A percentile compares a stretch with the other conserved stretches of the same genome.
Conservation (phyloP, 2,329 filamentous ascomycete species). For the Diaporthe nobilis region DNA sequence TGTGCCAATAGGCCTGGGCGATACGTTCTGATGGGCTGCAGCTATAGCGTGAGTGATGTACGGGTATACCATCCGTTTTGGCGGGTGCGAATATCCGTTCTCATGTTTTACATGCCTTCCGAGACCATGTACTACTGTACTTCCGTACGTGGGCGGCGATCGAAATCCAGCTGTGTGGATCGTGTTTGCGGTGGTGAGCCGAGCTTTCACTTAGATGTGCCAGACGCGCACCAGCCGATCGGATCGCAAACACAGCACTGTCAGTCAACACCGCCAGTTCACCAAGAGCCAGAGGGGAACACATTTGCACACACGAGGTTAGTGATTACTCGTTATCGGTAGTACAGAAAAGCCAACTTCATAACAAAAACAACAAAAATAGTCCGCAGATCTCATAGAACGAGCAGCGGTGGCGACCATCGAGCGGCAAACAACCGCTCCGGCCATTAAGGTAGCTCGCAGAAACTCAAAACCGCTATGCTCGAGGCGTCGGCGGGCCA, state of each 20-base stretch:
- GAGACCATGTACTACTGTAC: background rate
- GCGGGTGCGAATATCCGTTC: too few relatives aligned
- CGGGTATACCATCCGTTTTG: too few relatives aligned
- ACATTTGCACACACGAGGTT: constrained; percentile 4
- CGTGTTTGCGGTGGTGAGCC: background rate
- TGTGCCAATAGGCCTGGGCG: too few relatives aligned
- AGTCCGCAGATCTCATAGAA: background rate
- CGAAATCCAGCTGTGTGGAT: background rate
- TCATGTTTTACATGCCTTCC: background rate
- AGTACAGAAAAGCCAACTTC: constrained; percentile 15
- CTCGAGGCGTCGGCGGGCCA: background rate
- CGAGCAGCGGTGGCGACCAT: background rate
- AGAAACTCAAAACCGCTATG: background rate
- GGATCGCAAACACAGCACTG: background rate
- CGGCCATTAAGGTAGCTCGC: background rate
- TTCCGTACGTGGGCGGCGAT: background rate
- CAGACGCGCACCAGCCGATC: background rate
- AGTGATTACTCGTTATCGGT: constrained; percentile 25
- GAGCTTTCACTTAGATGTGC: background rate
- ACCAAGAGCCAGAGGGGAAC: background rate
- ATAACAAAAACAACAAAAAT: background rate
- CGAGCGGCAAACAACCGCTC: background rate
- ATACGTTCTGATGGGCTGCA: too few relatives aligned
- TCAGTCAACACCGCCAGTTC: background rate
- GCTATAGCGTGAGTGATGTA: too few relatives aligned